A percentile compares a stretch with the other conserved stretches of the same genome.
Evolutionary conservation across 2,329 filamentous ascomycete species (phyloP).

Genomic region (Xylariomycetidae sp.): DNA sequence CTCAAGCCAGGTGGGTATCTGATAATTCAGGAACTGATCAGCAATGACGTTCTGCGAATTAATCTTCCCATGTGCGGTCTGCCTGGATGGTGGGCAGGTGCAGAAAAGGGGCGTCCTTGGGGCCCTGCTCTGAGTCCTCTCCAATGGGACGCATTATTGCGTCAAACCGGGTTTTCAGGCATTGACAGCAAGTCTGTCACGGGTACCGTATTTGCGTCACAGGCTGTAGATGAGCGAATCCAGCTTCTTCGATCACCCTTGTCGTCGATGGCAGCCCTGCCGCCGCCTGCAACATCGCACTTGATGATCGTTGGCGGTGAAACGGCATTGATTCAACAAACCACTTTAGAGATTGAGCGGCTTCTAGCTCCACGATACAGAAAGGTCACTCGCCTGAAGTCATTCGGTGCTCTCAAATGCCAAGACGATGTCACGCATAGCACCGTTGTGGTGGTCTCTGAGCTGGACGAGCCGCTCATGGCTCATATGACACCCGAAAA

Average conservation of each 20-base stretch:
- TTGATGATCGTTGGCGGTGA: constrained; percentile 7
- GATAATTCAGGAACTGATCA: constrained; percentile 10
- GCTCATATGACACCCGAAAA: constrained; percentile 5
- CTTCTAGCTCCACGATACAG: constrained; percentile 8
- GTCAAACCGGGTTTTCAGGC: constrained; percentile 9
- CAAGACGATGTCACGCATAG: too few species aligned
- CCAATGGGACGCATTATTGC: constrained; percentile 7
- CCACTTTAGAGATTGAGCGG: constrained; percentile 3
- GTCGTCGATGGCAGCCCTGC: background rate
- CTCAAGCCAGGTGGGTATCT: constrained; percentile 35
- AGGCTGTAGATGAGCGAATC: constrained; percentile 11
- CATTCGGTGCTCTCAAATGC: too few species aligned
- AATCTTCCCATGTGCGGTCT: constrained; percentile 5
- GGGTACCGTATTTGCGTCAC: constrained; percentile 5
- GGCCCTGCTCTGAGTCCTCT: constrained; percentile 1
- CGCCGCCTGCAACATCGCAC: constrained; percentile 2
- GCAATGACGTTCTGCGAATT: constrained; percentile 3
- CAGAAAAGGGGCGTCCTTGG: constrained; percentile 14
- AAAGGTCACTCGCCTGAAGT: constrained; percentile 3
- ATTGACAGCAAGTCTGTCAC: constrained; percentile 6
- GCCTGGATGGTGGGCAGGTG: constrained; percentile 22
- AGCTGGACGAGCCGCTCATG: constrained; percentile 11
- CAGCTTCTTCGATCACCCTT: constrained; percentile 8
- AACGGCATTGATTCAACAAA: constrained; percentile 2
- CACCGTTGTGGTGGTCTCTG: constrained; percentile 7